These are phyloP conservation scores for Amanita polypyramis DNA, from an alignment of 768 basidiomycete species.

Conservation along the genomic window DNA sequence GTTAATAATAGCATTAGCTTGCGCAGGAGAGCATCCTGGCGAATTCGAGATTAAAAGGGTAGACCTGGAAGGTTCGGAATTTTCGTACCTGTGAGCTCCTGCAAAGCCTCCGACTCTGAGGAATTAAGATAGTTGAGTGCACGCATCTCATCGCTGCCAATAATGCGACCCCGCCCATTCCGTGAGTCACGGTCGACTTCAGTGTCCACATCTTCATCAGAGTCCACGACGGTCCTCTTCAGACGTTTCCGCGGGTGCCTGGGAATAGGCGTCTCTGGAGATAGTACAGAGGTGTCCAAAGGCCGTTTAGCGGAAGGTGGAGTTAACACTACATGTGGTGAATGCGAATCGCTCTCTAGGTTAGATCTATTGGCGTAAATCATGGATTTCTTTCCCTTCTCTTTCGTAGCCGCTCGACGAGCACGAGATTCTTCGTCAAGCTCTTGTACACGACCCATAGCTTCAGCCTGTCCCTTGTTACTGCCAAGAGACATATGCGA, in stretches of 20 bases:
- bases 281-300: slow-evolving; percentile 24
- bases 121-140: slow-evolving; percentile 65
- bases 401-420: slow-evolving; percentile 50
- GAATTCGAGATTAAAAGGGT: slow-evolving; percentile 5
- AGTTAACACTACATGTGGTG: slow-evolving; percentile 18
- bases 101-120: slow-evolving; percentile 49
- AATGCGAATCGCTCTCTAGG: slow-evolving; percentile 32
- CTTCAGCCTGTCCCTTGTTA: slow-evolving; percentile 20
- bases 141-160: slow-evolving; percentile 31
- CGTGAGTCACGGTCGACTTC: slow-evolving; percentile 32
- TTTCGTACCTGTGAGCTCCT: slow-evolving; percentile 62
- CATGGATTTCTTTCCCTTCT: slow-evolving; percentile 74
- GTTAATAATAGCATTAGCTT: slow-evolving; percentile 69
- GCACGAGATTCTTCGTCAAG: slow-evolving; percentile 66
- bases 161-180: slow-evolving; percentile 21
- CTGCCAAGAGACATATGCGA: slow-evolving; percentile 20
- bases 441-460: slow-evolving; percentile 56
- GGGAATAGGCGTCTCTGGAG: slow-evolving; percentile 23
- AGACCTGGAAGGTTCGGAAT: neutral
- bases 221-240: slow-evolving; percentile 53
- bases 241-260: slow-evolving; percentile 37
- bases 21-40: slow-evolving; percentile 68
- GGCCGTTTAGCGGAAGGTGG: slow-evolving; percentile 31
- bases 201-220: slow-evolving; percentile 51
- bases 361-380: slow-evolving; percentile 63